Percentiles rank a stretch among this genome's conserved stretches.
phyloP scores from a whole-genome alignment of 2,329 filamentous ascomycete species.

The Ophiostoma himal-ulmi region DNA sequence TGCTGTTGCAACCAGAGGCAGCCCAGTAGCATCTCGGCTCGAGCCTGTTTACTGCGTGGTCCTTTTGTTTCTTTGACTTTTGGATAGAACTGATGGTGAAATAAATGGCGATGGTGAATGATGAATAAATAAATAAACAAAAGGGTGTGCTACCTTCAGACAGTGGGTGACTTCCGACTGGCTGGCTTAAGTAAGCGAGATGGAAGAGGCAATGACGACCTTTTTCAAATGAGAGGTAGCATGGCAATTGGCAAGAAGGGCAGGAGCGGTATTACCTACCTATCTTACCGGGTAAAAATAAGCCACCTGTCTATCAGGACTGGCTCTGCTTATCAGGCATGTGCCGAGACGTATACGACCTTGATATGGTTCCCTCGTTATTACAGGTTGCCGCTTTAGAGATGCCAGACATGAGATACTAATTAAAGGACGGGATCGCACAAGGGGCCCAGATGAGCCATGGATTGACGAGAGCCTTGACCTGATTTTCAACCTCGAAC shows the following conservation, averaged over 20 bases:
- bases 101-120: not conserved
- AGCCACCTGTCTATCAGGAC: not conserved
- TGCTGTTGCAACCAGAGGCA: not conserved
- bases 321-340: not conserved
- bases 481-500: not conserved
- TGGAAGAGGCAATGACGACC: not conserved
- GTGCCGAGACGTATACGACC: not conserved
- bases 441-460: not conserved
- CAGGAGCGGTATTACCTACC: not conserved
- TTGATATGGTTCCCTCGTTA: not conserved
- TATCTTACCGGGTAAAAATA: not conserved
- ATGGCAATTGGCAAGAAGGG: not conserved
- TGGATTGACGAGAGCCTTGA: not conserved
- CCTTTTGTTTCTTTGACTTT: not conserved
- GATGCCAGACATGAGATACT: not conserved
- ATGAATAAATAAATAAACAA: too few relatives aligned
- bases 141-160: too few relatives aligned
- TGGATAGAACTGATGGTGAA: not conserved
- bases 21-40: not conserved
- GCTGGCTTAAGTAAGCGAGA: not conserved
- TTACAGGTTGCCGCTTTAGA: conserved; percentile 5
- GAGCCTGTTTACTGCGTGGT: not conserved
- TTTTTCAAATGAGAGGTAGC: not conserved
- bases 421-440: not conserved
- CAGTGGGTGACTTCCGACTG: not conserved